A percentile compares a stretch with the other conserved stretches of the same genome.
These are phyloP conservation scores for Scolecobasidium constrictum DNA, from an alignment of 2,329 filamentous ascomycete genomes.

Conservation along the genomic window DNA sequence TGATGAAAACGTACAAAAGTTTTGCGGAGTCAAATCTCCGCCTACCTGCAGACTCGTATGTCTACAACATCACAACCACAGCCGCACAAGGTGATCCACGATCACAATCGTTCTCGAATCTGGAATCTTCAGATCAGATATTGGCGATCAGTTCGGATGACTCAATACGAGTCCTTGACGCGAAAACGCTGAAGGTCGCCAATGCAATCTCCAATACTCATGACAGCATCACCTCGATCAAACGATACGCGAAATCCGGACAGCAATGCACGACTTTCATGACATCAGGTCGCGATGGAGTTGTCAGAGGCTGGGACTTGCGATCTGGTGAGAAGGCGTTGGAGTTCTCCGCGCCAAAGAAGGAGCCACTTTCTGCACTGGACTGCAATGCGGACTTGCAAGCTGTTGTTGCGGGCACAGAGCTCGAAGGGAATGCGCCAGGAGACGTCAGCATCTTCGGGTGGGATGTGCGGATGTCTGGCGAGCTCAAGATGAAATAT, in stretches of 20 bases:
- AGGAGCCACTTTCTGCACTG: conserved; percentile 52
- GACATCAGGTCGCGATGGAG: conserved; percentile 63
- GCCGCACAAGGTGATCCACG: conserved; percentile 10
- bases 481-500: conserved; percentile 26
- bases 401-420: conserved; percentile 61
- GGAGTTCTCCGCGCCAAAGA: conserved; percentile 27
- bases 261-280: conserved; percentile 44
- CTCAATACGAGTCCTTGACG: conserved; percentile 55
- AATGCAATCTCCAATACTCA: conserved; percentile 42
- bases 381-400: conserved; percentile 47
- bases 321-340: conserved; percentile 5
- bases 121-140: conserved; percentile 25
- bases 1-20: conserved; percentile 5
- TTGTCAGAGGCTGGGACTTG: conserved; percentile 53
- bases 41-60: conserved; percentile 32
- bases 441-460: conserved; percentile 26
- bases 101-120: neutral
- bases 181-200: conserved; percentile 40
- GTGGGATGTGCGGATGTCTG: conserved; percentile 31
- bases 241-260: conserved; percentile 21
- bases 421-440: conserved; percentile 46
- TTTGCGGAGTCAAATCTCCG: conserved; percentile 5
- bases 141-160: conserved; percentile 61
- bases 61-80: conserved; percentile 43
- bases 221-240: conserved; percentile 48